A percentile compares a stretch with the other conserved stretches of the same genome.
These are phyloP conservation scores for Fusarium mexicanum DNA, from an alignment of 2,329 filamentous ascomycete species.

Conservation along the genomic window DNA sequence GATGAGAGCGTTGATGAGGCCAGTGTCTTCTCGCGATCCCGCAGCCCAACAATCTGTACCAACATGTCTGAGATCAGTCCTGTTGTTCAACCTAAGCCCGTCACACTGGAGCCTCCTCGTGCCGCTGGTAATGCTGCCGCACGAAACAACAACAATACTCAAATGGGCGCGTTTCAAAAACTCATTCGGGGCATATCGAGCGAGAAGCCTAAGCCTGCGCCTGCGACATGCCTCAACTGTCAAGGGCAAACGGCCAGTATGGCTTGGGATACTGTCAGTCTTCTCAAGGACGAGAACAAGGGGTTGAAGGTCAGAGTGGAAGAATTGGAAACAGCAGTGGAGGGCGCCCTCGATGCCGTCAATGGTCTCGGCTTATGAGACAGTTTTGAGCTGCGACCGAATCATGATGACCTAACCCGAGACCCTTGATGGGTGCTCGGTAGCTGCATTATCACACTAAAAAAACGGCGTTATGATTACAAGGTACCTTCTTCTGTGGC, in stretches of 20 bases:
- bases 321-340: constrained; percentile 67
- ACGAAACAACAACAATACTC: constrained; percentile 42
- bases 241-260: constrained; percentile 66
- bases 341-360: constrained; percentile 68
- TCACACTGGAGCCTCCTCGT: constrained; percentile 40
- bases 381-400: neutral
- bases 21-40: constrained; percentile 69
- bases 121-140: constrained; percentile 37
- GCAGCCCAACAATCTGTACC: constrained; percentile 64
- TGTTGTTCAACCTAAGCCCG: constrained; percentile 37
- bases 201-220: constrained; percentile 42
- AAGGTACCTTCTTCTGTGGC: constrained; percentile 5
- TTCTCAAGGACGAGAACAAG: constrained; percentile 70
- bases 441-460: constrained; percentile 12
- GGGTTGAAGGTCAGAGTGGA: constrained; percentile 68
- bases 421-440: constrained; percentile 13
- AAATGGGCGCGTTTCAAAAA: constrained; percentile 53
- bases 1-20: constrained; percentile 60
- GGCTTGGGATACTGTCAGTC: constrained; percentile 72
- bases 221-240: constrained; percentile 63
- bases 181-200: constrained; percentile 55
- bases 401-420: constrained; percentile 12
- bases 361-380: constrained; percentile 60
- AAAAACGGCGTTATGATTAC: constrained; percentile 18
- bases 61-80: constrained; percentile 47